Conservation (phyloP, 305 asterid genomes). For the Fraxinus baroniana region DNA sequence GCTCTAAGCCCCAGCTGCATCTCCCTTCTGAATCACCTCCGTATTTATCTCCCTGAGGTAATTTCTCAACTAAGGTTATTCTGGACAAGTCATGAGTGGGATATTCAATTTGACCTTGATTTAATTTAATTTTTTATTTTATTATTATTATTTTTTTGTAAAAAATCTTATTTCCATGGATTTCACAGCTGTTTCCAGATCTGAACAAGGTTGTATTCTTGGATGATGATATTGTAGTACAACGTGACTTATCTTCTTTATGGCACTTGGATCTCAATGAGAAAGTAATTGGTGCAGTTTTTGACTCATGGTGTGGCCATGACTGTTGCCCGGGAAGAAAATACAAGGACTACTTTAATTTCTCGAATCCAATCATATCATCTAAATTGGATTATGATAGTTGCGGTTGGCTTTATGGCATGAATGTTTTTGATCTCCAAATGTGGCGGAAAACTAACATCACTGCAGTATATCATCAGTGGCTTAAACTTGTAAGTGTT, state of each 20-base stretch:
- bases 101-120: conserved; percentile 5
- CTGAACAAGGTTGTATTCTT: conserved; percentile 67
- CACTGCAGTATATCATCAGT: conserved; percentile 63
- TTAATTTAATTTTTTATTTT: not conserved
- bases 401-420: conserved; percentile 81
- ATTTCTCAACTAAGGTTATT: not conserved
- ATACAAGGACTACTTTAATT: conserved; percentile 66
- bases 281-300: conserved; percentile 83
- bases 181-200: conserved; percentile 77
- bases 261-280: conserved; percentile 78
- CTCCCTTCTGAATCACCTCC: conserved; percentile 80
- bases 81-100: conserved; percentile 22
- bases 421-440: conserved; percentile 67
- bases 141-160: no score
- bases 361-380: conserved; percentile 52
- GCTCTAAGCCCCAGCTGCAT: conserved; percentile 53
- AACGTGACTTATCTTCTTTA: conserved; percentile 69
- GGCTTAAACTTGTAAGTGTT: conserved; percentile 76
- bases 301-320: conserved; percentile 57
- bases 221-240: conserved; percentile 83
- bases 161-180: conserved; percentile 34
- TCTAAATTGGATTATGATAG: conserved; percentile 41
- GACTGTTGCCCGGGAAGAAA: conserved; percentile 61
- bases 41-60: conserved; percentile 89
- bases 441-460: conserved; percentile 74